Evolutionary conservation across 257 asterid genomes (phyloP).

Genomic region (Gentiana dahurica): DNA sequence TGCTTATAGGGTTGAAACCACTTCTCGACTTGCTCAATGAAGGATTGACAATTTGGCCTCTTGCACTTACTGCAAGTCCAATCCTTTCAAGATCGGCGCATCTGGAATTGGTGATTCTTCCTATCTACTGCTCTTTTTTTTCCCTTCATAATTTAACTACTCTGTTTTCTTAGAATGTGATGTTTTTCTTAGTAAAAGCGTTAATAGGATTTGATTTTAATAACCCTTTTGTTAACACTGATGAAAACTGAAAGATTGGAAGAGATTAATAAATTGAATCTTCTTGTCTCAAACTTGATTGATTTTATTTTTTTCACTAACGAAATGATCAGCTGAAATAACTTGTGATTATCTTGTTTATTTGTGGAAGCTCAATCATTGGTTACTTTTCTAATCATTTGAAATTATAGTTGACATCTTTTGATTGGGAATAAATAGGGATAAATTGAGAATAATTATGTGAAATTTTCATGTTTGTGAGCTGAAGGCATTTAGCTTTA

Average conservation of each 20-base stretch:
- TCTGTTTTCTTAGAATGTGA: too few species aligned
- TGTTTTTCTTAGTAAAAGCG: too few species aligned
- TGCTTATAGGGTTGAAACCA: too few species aligned
- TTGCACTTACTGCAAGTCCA: conserved; percentile 59
- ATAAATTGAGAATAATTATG: background rate
- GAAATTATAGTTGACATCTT: too few species aligned
- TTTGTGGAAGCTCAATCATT: background rate
- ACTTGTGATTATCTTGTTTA: conserved; percentile 1
- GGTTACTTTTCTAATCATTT: too few species aligned
- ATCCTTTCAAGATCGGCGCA: conserved; percentile 71
- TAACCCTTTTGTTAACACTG: too few species aligned
- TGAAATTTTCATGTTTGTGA: background rate
- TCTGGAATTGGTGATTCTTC: conserved; percentile 64
- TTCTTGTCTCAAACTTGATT: background rate
- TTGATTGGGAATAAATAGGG: background rate
- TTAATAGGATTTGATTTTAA: too few species aligned
- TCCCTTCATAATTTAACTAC: too few species aligned
- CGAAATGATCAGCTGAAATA: background rate
- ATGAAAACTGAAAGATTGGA: too few species aligned
- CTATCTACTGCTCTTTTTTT: too few species aligned
- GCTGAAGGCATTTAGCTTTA: conserved; percentile 75
- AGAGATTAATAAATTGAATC: too few species aligned
- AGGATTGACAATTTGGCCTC: conserved; percentile 61
- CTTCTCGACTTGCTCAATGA: conserved; percentile 92
- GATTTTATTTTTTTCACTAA: background rate